Base-by-base conservation (phyloP, 257 asterid genomes). In the Scutellaria galericulata region DNA sequence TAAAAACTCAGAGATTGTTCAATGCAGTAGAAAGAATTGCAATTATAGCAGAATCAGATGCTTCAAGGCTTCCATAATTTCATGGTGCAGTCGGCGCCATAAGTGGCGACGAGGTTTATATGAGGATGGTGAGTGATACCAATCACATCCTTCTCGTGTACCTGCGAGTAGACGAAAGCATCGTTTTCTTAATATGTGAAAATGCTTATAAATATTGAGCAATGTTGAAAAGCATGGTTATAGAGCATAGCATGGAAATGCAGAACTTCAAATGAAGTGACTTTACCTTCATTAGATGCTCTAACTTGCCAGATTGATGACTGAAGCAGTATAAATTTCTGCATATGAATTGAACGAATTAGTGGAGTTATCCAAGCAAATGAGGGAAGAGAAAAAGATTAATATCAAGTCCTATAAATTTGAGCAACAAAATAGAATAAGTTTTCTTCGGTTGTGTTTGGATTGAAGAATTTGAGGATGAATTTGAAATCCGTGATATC, bases 101-200 rank as follows among this genome's bases (percentile, higher is more conserved):
- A 94, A 0, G 99, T 88, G 59, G 97, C 96, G 37, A 91, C 72
- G 20, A 93, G 96, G 71, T 93, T 93, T 72, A 87, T 80, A 70
- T 89, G 98, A 71, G 98, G 97, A 81, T 94, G 98, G 86, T 91
- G 97, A 12, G 98, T 78, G 24, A 93, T 67, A 46, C 98, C 98
- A 18, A 93, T 93, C 79, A 88, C 96, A 68, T 93, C 97, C 88
- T 93, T 93, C 81, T 93, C 97, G 55, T 93, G 98, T 55, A 91
- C 96, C 98, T 93, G 86, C 70, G 77, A 71, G 13, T 39, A 60
- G 60, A 44, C 50, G 39, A 13, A 48, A 47, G 9, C 55, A 5
- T 8, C 6, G 45, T 56, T 62, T 39, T 12, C 50, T 58, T 45
- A 22, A 22, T 50, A 35, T 22, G 64, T 18, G 18, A 18, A 18